phyloP scores from a whole-genome alignment of 176 grass and related monocot species.

The Triticum timopheevii region DNA sequence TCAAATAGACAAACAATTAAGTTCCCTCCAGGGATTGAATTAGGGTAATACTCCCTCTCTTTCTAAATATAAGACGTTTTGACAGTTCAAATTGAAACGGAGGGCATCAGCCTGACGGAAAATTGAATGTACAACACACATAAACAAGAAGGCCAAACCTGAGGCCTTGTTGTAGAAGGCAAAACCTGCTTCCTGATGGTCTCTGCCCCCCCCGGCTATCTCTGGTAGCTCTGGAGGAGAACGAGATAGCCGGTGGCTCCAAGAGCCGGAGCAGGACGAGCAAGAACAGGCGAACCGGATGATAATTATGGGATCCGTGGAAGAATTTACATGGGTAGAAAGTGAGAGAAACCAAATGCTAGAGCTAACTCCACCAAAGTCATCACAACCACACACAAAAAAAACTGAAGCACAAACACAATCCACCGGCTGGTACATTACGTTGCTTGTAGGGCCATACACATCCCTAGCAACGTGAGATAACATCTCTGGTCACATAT shows the following conservation, averaged over 20 bases:
- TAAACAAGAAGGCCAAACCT: slow-evolving; percentile 30
- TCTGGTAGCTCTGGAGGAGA: too few relatives aligned
- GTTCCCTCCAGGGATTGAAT: background rate
- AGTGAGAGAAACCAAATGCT: slow-evolving; percentile 2
- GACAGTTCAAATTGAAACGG: too few relatives aligned
- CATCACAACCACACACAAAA: background rate
- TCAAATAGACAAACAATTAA: background rate
- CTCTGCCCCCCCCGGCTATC: background rate
- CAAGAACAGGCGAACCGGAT: background rate
- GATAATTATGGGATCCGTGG: background rate
- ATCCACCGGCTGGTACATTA: background rate
- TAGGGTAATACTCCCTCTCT: background rate
- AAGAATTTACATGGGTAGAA: slow-evolving; percentile 13
- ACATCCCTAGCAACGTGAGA: background rate
- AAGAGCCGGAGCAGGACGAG: background rate
- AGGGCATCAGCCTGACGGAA: background rate
- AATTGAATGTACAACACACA: background rate
- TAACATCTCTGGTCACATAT: background rate
- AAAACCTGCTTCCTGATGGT: slow-evolving; percentile 42
- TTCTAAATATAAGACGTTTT: too few relatives aligned
- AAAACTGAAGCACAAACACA: background rate
- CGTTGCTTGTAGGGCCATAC: background rate
- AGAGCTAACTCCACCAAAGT: background rate
- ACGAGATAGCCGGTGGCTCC: background rate
- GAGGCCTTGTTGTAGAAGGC: slow-evolving; percentile 49